Evolutionary conservation across 768 basidiomycete species (phyloP), one percentile per base, ranked within the genome.

Genomic region (Mycena metata): DNA sequence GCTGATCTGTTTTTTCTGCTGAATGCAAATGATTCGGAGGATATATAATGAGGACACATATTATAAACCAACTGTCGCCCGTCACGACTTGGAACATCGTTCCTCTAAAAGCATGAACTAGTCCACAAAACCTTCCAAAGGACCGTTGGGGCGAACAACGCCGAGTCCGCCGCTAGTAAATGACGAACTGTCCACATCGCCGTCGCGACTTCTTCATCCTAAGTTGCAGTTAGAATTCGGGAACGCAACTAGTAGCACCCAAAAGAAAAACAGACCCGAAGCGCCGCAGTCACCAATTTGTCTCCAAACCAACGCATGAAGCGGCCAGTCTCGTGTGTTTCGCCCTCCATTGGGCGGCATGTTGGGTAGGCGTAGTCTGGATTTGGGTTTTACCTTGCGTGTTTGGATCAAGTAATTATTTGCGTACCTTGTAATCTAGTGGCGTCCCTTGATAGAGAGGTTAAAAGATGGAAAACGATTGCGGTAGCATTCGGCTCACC

Each of bases 151-250:
- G 64, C 64, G 21, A 66, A 30, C 11, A 66, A 12, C 12, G 33
- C 49, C 17, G 12, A 50, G 12, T 66, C 64, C 21, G 74, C 19
- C 43, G 61, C 56, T 13, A 71, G 24, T 47, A 71, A 45, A 81
- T 77, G 66, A 4, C 70, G 46, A 19, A 50, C 64, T 70, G 76
- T 57, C n/a, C 69, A 70, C 15, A 70, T 17, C 4, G 69, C 64
- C 11, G 51, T 56, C 7, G 64, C 69, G 16, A 67, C 66, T 52
- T 59, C 66, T 16, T 61, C 47, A 43, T 71, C 70, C 70, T 71
- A 24, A 12, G 23, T 41, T 33, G 23, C 21, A 51, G 41, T 11
- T 36, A 19, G 33, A n/a, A 36, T n/a, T 17, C 16, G 26, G 9
- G 15, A 30, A 30, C 30, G 11, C 39, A 39, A 15, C 39, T 39